Percentiles rank a stretch among this genome's conserved stretches.
phyloP scores from a whole-genome alignment of 768 basidiomycete species.

The Lentinula aciculospora region DNA sequence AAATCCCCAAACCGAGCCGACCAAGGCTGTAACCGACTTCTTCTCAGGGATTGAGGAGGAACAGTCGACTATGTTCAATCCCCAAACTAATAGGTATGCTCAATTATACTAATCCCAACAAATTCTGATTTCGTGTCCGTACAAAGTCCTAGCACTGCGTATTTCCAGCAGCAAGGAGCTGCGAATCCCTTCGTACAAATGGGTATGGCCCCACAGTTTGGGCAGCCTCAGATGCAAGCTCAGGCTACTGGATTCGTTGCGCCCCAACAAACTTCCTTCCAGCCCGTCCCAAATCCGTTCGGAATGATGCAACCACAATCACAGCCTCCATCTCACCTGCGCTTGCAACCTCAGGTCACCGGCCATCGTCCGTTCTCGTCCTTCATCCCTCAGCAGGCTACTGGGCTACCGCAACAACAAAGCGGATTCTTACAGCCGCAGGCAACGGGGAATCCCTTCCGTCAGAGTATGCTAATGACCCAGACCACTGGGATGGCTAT shows the following conservation, averaged over 20 bases:
- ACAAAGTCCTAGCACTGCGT: constrained; percentile 38
- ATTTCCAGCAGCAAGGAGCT: constrained; percentile 52
- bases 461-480: constrained; percentile 69
- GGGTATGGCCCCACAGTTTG: constrained; percentile 42
- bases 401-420: constrained; percentile 36
- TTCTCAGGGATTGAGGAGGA: constrained; percentile 84
- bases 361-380: constrained; percentile 49
- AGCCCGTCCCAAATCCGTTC: constrained; percentile 41
- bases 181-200: constrained; percentile 77
- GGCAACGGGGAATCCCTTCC: constrained; percentile 77
- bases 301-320: constrained; percentile 28
- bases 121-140: not conserved
- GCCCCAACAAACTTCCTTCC: constrained; percentile 39
- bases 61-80: constrained; percentile 67
- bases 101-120: constrained; percentile 1
- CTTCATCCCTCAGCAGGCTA: constrained; percentile 51
- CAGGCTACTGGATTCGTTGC: constrained; percentile 58
- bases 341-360: constrained; percentile 28
- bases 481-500: constrained; percentile 55
- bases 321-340: constrained; percentile 8
- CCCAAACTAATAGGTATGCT: constrained; percentile 51
- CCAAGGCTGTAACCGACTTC: constrained; percentile 70
- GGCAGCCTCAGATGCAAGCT: constrained; percentile 32
- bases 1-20: constrained; percentile 24
- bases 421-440: constrained; percentile 42